Percentiles rank a stretch among this genome's conserved stretches.
phyloP scores from a whole-genome alignment of 106 monocot genomes.

The Acorus gramineus region DNA sequence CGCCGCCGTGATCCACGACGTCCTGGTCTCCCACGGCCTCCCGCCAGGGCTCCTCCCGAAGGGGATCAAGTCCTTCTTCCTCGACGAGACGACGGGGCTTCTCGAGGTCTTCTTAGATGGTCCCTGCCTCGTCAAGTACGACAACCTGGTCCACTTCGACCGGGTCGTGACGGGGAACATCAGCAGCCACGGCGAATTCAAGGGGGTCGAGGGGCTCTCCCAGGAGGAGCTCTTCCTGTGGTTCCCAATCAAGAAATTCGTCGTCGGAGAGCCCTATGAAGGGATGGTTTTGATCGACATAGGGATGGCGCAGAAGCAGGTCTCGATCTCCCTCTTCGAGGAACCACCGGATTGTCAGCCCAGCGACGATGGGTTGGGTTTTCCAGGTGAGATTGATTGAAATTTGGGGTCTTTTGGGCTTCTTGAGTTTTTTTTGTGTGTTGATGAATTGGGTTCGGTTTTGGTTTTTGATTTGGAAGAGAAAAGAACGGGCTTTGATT shows the following conservation, averaged over 20 bases:
- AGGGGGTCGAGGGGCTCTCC: slow-evolving; percentile 50
- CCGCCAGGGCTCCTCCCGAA: slow-evolving; percentile 67
- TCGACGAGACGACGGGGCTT: slow-evolving; percentile 37
- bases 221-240: slow-evolving; percentile 95
- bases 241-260: slow-evolving; percentile 73
- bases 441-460: too few relatives aligned
- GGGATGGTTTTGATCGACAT: slow-evolving; percentile 82
- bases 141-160: slow-evolving; percentile 56
- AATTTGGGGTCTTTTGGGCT: too few relatives aligned
- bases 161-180: slow-evolving; percentile 52
- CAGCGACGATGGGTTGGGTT: background rate
- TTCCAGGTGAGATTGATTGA: too few relatives aligned
- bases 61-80: slow-evolving; percentile 32
- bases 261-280: slow-evolving; percentile 28
- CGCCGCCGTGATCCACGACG: slow-evolving; percentile 33
- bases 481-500: too few relatives aligned
- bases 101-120: slow-evolving; percentile 41
- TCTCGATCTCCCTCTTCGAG: slow-evolving; percentile 68
- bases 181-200: slow-evolving; percentile 52
- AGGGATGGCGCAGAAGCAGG: slow-evolving; percentile 56
- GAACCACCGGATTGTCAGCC: slow-evolving; percentile 60
- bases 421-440: too few relatives aligned
- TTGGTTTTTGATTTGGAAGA: too few relatives aligned
- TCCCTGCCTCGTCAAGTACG: slow-evolving; percentile 65
- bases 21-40: slow-evolving; percentile 55